phyloP scores from a whole-genome alignment of 1,139 yeast genomes.

The Blastobotrys raffinosifermentans region DNA sequence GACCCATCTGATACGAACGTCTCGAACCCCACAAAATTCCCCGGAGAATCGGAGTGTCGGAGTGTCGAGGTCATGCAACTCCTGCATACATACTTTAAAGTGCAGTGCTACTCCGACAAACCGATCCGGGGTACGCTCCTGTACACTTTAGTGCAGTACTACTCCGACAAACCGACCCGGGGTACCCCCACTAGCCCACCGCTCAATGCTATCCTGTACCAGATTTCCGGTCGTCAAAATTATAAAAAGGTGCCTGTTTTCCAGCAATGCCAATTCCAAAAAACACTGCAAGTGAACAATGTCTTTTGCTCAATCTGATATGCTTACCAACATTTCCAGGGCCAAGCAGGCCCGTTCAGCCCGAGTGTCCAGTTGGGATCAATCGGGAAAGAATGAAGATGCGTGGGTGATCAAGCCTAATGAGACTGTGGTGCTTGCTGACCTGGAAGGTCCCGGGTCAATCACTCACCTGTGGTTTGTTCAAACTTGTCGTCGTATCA shows the following conservation, averaged over 20 bases:
- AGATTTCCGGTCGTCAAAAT: not conserved
- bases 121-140: too few relatives aligned
- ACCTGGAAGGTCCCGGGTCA: slow-evolving; percentile 6
- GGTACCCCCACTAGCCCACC: too few relatives aligned
- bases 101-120: too few relatives aligned
- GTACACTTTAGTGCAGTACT: too few relatives aligned
- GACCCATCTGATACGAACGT: too few relatives aligned
- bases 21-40: too few relatives aligned
- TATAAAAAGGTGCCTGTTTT: not conserved
- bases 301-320: not conserved
- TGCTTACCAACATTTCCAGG: slow-evolving; percentile 3
- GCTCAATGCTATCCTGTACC: too few relatives aligned
- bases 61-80: too few relatives aligned
- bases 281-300: too few relatives aligned
- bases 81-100: too few relatives aligned
- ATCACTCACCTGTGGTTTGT: slow-evolving; percentile 8
- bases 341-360: slow-evolving; percentile 4
- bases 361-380: slow-evolving; percentile 6
- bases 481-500: slow-evolving; percentile 4
- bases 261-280: not conserved
- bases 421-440: slow-evolving; percentile 4
- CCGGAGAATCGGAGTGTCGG: too few relatives aligned
- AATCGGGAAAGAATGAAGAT: slow-evolving; percentile 3
- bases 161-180: too few relatives aligned
- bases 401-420: slow-evolving; percentile 3